These are phyloP conservation scores for Penicillium verrucosum DNA, from an alignment of 2,329 filamentous ascomycete species.

Conservation along the genomic window DNA sequence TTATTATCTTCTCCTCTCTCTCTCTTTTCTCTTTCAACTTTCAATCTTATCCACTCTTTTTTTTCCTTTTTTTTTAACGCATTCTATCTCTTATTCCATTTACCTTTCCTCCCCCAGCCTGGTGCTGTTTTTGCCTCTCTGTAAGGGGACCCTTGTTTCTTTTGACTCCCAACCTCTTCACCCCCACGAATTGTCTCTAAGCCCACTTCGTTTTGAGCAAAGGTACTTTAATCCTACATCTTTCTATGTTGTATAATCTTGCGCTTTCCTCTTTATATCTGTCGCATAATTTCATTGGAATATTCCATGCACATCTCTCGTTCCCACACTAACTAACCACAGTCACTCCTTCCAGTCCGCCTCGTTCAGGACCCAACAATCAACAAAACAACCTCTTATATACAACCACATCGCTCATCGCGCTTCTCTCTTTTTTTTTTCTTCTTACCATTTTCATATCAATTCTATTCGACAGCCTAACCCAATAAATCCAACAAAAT, in stretches of 20 bases:
- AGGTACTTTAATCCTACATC: slow-evolving; percentile 15
- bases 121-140: slow-evolving; percentile 25
- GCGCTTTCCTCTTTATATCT: neutral
- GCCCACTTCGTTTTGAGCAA: slow-evolving; percentile 15
- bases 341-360: slow-evolving; percentile 6
- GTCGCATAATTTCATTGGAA: neutral
- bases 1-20: slow-evolving; percentile 3
- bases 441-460: slow-evolving; percentile 8
- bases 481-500: slow-evolving; percentile 28
- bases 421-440: slow-evolving; percentile 9
- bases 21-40: slow-evolving; percentile 2
- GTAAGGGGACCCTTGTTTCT: slow-evolving; percentile 15
- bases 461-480: slow-evolving; percentile 18
- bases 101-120: slow-evolving; percentile 21
- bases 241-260: neutral
- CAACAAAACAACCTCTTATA: slow-evolving; percentile 1
- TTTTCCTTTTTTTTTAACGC: slow-evolving; percentile 8
- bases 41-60: slow-evolving; percentile 7
- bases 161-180: slow-evolving; percentile 15
- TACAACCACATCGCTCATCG: slow-evolving; percentile 22
- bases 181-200: slow-evolving; percentile 12
- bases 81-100: slow-evolving; percentile 14
- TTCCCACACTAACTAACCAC: neutral
- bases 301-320: neutral
- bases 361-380: slow-evolving; percentile 4